phyloP scores from a whole-genome alignment of 2,329 filamentous ascomycete species.

The Phyllosticta citriasiana region DNA sequence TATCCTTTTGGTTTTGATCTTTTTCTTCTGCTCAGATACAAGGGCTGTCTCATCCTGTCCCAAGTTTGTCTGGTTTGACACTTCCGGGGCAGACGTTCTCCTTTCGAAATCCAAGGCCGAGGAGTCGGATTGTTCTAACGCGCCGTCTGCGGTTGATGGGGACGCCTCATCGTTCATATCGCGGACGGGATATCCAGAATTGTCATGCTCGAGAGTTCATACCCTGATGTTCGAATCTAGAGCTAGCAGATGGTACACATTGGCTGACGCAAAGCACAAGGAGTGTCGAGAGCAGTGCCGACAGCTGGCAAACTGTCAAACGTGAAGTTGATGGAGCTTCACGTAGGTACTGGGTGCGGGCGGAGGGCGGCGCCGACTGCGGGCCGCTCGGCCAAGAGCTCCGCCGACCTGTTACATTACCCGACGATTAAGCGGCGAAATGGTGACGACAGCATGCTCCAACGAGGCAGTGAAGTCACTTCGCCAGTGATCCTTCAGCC shows the following conservation, averaged over 20 bases:
- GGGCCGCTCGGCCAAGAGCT: background rate
- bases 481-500: background rate
- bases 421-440: background rate
- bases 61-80: background rate
- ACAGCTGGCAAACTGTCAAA: background rate
- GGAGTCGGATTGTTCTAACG: background rate
- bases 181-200: conserved; percentile 11
- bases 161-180: conserved; percentile 32
- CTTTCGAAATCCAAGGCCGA: background rate
- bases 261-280: background rate
- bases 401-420: background rate
- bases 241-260: conserved; percentile 3
- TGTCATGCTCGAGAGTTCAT: conserved; percentile 6
- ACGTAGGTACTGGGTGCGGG: background rate
- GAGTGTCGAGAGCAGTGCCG: background rate
- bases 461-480: background rate
- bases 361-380: background rate
- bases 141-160: conserved; percentile 18
- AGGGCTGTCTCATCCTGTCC: conserved; percentile 12
- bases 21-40: conserved; percentile 18
- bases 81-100: background rate
- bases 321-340: background rate
- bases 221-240: background rate
- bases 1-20: conserved; percentile 27
- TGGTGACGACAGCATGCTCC: conserved; percentile 7